A percentile compares a stretch with the other conserved stretches of the same genome.
These are phyloP conservation scores for Hirschioporus abietinus DNA, from an alignment of 768 basidiomycete genomes.

Conservation along the genomic window DNA sequence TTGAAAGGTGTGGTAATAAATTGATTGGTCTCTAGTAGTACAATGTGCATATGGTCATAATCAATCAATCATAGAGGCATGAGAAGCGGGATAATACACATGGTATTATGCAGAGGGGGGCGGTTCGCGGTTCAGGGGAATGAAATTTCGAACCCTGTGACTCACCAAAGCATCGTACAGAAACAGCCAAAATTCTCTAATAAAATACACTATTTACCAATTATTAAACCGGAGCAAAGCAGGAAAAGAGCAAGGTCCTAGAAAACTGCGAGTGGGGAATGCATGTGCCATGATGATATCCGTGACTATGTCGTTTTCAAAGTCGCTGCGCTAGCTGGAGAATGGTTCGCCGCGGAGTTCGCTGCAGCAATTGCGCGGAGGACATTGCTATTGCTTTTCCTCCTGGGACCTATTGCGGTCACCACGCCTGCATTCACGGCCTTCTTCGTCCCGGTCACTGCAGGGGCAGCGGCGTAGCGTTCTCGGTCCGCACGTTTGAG, in stretches of 20 bases:
- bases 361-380: slow-evolving; percentile 58
- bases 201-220: neutral
- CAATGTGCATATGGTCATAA: neutral
- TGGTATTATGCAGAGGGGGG: no score
- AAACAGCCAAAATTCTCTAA: neutral
- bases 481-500: slow-evolving; percentile 51
- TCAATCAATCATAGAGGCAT: slow-evolving; percentile 1
- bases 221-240: neutral
- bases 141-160: neutral
- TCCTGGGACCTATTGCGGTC: slow-evolving; percentile 23
- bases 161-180: neutral
- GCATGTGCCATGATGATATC: neutral
- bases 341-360: slow-evolving; percentile 24
- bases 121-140: neutral
- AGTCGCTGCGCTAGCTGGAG: neutral
- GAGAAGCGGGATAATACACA: neutral
- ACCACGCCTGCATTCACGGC: slow-evolving; percentile 15
- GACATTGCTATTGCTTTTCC: slow-evolving; percentile 47
- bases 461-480: slow-evolving; percentile 14
- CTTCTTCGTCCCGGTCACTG: slow-evolving; percentile 10
- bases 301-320: neutral
- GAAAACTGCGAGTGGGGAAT: neutral
- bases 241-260: neutral
- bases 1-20: neutral
- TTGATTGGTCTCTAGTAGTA: neutral